phyloP scores from a whole-genome alignment of 2,329 filamentous ascomycete genomes.

The Fusarium sp. region DNA sequence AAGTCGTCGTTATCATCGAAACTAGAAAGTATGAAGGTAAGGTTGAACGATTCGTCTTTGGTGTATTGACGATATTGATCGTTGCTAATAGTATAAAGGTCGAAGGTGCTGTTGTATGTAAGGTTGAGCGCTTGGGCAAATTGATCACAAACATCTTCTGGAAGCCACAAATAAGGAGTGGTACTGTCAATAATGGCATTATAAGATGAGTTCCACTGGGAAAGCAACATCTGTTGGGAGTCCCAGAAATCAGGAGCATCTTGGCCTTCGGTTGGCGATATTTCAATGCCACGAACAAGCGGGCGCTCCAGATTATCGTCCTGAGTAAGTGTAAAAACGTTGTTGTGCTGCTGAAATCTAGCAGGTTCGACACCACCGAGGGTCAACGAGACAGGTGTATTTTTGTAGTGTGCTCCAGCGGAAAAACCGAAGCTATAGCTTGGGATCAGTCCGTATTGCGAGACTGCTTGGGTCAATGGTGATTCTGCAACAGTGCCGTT shows the following conservation, averaged over 20 bases:
- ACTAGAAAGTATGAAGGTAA: slow-evolving; percentile 72
- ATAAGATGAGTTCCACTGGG: slow-evolving; percentile 64
- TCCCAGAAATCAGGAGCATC: slow-evolving; percentile 58
- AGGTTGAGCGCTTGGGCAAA: slow-evolving; percentile 77
- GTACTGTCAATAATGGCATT: slow-evolving; percentile 74
- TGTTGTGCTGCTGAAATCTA: slow-evolving; percentile 73
- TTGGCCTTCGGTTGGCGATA: slow-evolving; percentile 54
- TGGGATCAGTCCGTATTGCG: slow-evolving; percentile 72
- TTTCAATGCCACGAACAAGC: slow-evolving; percentile 71
- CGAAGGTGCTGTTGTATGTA: slow-evolving; percentile 73
- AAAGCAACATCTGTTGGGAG: slow-evolving; percentile 57
- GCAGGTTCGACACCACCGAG: slow-evolving; percentile 79
- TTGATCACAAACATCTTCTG: slow-evolving; percentile 70
- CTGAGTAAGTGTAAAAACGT: slow-evolving; percentile 71
- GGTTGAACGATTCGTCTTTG: slow-evolving; percentile 62
- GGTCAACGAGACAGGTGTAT: slow-evolving; percentile 70
- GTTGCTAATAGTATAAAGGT: slow-evolving; percentile 75
- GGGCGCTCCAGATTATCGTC: slow-evolving; percentile 70
- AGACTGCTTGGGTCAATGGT: slow-evolving; percentile 70
- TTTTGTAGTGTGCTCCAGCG: slow-evolving; percentile 78
- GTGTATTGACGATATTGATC: slow-evolving; percentile 67
- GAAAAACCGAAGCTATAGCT: slow-evolving; percentile 84
- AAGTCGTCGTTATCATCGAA: slow-evolving; percentile 68
- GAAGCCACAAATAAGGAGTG: slow-evolving; percentile 76
- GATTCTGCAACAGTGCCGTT: slow-evolving; percentile 64